Evolutionary conservation across 176 grass and related monocot species (phyloP).

Genomic region (Sorghum bicolor): Sorghum_bicolor_NCBIv3 NC_012873.2:52727001-52727500

Average conservation of each 20-base stretch:
- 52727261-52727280: slow-evolving; percentile 52
- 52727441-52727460: slow-evolving; percentile 7
- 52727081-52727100: slow-evolving; percentile 46
- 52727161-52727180: slow-evolving; percentile 59
- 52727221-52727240: slow-evolving; percentile 47
- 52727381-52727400: slow-evolving; percentile 60
- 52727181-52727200: slow-evolving; percentile 27
- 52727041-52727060: slow-evolving; percentile 15
- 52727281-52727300: slow-evolving; percentile 57
- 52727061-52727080: slow-evolving; percentile 64
- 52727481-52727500: slow-evolving; percentile 58
- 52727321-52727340: slow-evolving; percentile 43
- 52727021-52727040: slow-evolving; percentile 45
- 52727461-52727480: slow-evolving; percentile 70
- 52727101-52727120: slow-evolving; percentile 29
- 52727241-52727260: slow-evolving; percentile 34
- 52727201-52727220: slow-evolving; percentile 34
- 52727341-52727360: slow-evolving; percentile 7
- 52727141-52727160: slow-evolving; percentile 44
- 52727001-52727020: slow-evolving; percentile 34
- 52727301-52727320: slow-evolving; percentile 34
- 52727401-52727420: slow-evolving; percentile 66
- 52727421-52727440: slow-evolving; percentile 47
- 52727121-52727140: slow-evolving; percentile 59
- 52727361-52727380: slow-evolving; percentile 39